Percentiles rank a stretch among this genome's conserved stretches.
Conservation (phyloP, 805 yeast species). For the Candida boleticola region DNA sequence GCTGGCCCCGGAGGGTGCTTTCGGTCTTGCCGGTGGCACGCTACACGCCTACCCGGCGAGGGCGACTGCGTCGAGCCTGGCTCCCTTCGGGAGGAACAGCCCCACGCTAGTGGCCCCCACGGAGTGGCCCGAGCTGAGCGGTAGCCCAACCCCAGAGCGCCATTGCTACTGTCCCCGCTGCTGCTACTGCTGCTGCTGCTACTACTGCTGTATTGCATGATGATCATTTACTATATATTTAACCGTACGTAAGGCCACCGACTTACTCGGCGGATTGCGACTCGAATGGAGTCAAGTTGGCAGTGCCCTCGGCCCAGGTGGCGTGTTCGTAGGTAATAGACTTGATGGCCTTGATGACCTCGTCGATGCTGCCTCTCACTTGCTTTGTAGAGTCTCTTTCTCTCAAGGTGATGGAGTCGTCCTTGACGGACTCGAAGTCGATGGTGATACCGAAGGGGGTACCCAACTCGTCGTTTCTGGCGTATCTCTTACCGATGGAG, state of each 20-base stretch:
- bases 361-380: constrained; percentile 86
- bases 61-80: too few relatives aligned
- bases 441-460: constrained; percentile 98
- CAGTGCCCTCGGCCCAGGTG: constrained; percentile 86
- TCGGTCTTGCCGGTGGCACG: too few relatives aligned
- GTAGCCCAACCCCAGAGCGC: too few relatives aligned
- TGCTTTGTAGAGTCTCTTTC: constrained; percentile 97
- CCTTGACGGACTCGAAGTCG: constrained; percentile 89
- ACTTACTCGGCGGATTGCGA: constrained; percentile 48
- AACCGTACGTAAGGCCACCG: neutral
- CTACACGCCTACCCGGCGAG: too few relatives aligned
- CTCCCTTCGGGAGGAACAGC: too few relatives aligned
- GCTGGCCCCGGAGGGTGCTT: too few relatives aligned
- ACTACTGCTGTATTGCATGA: too few relatives aligned
- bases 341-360: constrained; percentile 67
- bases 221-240: too few relatives aligned
- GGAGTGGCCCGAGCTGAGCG: too few relatives aligned
- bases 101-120: too few relatives aligned
- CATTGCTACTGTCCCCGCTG: too few relatives aligned
- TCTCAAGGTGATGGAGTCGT: constrained; percentile 87
- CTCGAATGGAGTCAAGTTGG: constrained; percentile 68
- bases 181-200: too few relatives aligned
- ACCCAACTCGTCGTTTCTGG: constrained; percentile 98
- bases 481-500: constrained; percentile 95
- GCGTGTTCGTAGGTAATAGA: constrained; percentile 70